These are phyloP conservation scores for Leccinum rimulosum DNA, from an alignment of 768 basidiomycete genomes.

Conservation along the genomic window DNA sequence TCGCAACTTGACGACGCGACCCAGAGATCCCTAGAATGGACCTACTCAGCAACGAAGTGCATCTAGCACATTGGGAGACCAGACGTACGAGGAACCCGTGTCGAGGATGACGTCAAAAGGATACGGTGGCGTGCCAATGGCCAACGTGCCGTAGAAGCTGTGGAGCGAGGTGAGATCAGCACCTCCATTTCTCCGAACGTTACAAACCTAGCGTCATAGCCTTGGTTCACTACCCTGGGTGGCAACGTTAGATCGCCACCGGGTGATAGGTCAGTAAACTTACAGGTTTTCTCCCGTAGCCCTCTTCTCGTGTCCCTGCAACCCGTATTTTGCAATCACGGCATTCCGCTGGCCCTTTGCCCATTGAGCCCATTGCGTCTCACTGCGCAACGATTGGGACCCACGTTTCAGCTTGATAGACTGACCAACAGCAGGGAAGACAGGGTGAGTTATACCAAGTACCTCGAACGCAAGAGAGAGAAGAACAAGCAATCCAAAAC, in stretches of 20 bases:
- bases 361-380: constrained; percentile 30
- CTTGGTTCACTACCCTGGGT: constrained; percentile 59
- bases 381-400: constrained; percentile 12
- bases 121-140: constrained; percentile 44
- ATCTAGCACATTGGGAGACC: neutral
- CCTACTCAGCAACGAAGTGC: neutral
- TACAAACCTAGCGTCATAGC: constrained; percentile 56
- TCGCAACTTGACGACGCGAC: constrained; percentile 37
- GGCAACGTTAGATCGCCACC: constrained; percentile 1
- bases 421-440: constrained; percentile 16
- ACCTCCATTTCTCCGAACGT: neutral
- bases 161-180: neutral
- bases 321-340: constrained; percentile 49
- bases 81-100: constrained; percentile 42
- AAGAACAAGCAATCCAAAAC: constrained; percentile 13
- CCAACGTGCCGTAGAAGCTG: constrained; percentile 36
- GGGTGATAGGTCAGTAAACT: neutral
- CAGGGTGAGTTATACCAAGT: constrained; percentile 11
- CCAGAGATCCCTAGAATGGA: constrained; percentile 49
- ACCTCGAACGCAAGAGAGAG: constrained; percentile 10
- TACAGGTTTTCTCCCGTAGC: constrained; percentile 50
- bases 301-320: constrained; percentile 33
- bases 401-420: constrained; percentile 20
- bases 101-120: constrained; percentile 51
- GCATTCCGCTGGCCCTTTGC: constrained; percentile 45